Conservation (phyloP, 2,329 filamentous ascomycete genomes). For the Tolypocladium amazonense region DNA sequence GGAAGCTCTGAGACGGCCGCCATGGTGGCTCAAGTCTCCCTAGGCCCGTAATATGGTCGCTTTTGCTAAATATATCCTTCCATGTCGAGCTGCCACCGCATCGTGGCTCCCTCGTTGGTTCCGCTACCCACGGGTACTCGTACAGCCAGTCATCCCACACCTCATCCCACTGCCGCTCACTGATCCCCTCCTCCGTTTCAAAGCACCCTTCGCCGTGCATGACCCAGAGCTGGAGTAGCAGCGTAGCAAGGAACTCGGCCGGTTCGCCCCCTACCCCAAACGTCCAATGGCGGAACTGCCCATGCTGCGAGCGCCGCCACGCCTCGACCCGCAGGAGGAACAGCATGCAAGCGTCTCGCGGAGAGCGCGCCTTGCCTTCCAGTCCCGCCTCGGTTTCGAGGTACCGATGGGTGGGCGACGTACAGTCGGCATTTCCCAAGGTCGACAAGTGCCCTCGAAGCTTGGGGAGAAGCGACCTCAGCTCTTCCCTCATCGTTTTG, state of each 20-base stretch:
- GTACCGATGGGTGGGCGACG: background rate
- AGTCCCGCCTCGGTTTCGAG: background rate
- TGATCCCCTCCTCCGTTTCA: background rate
- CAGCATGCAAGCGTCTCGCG: slow-evolving; percentile 4
- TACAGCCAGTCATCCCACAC: slow-evolving; percentile 19
- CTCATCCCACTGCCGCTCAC: slow-evolving; percentile 9
- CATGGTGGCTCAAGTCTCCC: background rate
- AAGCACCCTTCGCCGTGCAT: slow-evolving; percentile 4
- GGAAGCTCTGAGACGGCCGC: background rate
- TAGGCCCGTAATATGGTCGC: background rate
- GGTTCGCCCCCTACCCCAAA: slow-evolving; percentile 7
- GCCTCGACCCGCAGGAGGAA: slow-evolving; percentile 15
- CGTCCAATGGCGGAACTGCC: slow-evolving; percentile 11
- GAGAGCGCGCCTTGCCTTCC: background rate
- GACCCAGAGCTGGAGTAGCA: background rate
- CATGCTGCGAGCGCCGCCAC: slow-evolving; percentile 11
- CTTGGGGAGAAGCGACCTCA: background rate
- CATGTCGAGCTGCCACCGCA: background rate
- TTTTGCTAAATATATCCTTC: background rate
- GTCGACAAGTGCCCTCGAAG: background rate
- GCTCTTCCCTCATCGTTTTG: background rate
- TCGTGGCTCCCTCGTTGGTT: background rate
- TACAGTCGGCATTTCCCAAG: background rate
- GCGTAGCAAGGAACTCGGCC: slow-evolving; percentile 10
- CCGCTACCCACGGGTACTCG: background rate